Conservation (phyloP, 2,329 filamentous ascomycete genomes). For the Fusarium tanahbumbuense region DNA sequence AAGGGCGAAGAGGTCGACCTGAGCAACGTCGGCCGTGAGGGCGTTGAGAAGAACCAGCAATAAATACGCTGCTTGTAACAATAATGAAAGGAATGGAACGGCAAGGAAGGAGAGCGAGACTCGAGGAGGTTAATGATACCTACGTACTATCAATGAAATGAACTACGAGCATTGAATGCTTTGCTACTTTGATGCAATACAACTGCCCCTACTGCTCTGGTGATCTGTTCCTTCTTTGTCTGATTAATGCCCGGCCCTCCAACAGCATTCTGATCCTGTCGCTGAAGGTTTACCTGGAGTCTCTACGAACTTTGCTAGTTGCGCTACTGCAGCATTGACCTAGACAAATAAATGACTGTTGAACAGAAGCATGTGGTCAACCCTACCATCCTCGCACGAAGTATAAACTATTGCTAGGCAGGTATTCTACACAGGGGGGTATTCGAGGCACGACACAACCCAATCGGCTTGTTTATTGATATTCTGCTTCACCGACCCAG, state of each 20-base stretch:
- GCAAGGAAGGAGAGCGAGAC: background rate
- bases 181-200: background rate
- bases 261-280: background rate
- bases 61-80: conserved; percentile 13
- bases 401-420: background rate
- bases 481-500: background rate
- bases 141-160: conserved; percentile 24
- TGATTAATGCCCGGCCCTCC: background rate
- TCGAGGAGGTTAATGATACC: conserved; percentile 26
- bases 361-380: background rate
- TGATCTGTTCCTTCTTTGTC: background rate
- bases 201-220: background rate
- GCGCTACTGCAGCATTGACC: background rate
- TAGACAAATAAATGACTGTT: too few relatives aligned
- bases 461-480: background rate
- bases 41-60: conserved; percentile 41
- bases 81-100: background rate
- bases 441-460: background rate
- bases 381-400: background rate
- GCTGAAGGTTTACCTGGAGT: background rate
- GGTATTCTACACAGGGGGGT: background rate
- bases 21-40: conserved; percentile 72
- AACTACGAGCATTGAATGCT: conserved; percentile 7
- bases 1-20: conserved; percentile 66
- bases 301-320: background rate